A percentile compares a stretch with the other conserved stretches of the same genome.
These are phyloP conservation scores for Austroboletus niveus DNA, from an alignment of 1,284 basidiomycete genomes.

Conservation along the genomic window DNA sequence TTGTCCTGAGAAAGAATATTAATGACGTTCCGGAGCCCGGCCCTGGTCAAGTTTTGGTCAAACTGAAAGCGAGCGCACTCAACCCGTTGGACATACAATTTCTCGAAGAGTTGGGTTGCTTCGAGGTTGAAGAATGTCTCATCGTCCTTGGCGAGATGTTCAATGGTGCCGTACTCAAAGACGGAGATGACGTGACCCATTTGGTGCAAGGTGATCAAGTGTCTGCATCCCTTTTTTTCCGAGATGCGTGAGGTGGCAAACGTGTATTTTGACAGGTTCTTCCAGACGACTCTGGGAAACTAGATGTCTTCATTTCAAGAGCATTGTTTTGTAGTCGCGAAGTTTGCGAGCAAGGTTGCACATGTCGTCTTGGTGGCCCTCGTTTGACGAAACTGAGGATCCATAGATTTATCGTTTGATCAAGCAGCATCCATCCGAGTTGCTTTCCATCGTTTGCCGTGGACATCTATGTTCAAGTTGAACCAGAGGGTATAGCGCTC, in stretches of 20 bases:
- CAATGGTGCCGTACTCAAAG: constrained; percentile 9
- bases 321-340: constrained; percentile 4
- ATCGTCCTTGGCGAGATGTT: constrained; percentile 13
- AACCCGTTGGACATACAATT: constrained; percentile 9
- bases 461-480: constrained; percentile 24
- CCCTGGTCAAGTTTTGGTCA: constrained; percentile 21
- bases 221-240: not conserved
- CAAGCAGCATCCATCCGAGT: constrained; percentile 36
- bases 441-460: constrained; percentile 25
- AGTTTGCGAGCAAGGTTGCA: constrained; percentile 3
- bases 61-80: constrained; percentile 11
- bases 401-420: constrained; percentile 42
- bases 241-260: not conserved
- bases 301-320: constrained; percentile 8
- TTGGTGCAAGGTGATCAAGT: constrained; percentile 8
- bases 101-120: constrained; percentile 5
- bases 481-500: constrained; percentile 19
- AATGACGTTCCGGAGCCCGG: constrained; percentile 14
- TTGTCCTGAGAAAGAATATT: constrained; percentile 6
- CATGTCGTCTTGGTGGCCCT: too few relatives aligned
- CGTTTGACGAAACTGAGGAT: constrained; percentile 1
- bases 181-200: constrained; percentile 7
- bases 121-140: constrained; percentile 6
- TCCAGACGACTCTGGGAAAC: constrained; percentile 5
- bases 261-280: not conserved